Evolutionary conservation across 495 filamentous ascomycete species (phyloP).

Genomic region (Sabuloglossum arenarium): DNA sequence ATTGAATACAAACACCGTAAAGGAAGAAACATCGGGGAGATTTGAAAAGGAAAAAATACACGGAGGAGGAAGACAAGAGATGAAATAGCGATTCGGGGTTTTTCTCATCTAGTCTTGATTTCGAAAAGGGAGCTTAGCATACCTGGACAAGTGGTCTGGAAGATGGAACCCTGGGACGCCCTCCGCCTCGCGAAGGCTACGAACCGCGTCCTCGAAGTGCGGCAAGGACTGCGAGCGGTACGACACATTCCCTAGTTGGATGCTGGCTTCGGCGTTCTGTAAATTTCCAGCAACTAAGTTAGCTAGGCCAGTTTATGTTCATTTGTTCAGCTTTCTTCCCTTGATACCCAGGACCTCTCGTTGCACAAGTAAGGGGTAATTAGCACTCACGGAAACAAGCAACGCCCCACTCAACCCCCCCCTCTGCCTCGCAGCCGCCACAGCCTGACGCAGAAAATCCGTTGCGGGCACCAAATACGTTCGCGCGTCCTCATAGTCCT

Average conservation of each 20-base stretch:
- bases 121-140: not conserved
- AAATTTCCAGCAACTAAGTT: not conserved
- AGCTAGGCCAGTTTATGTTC: not conserved
- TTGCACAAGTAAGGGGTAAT: too few species aligned
- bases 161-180: not conserved
- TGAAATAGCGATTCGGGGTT: too few species aligned
- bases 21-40: too few species aligned
- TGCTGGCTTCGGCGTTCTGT: conserved; percentile 1
- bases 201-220: not conserved
- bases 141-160: not conserved
- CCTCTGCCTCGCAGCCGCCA: not conserved
- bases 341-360: too few species aligned
- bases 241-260: conserved; percentile 1
- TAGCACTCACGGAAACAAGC: not conserved
- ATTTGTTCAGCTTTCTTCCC: too few species aligned
- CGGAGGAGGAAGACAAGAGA: too few species aligned
- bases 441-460: not conserved
- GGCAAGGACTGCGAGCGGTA: not conserved
- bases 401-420: not conserved
- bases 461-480: not conserved
- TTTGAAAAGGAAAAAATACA: too few species aligned
- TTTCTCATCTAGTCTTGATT: too few species aligned
- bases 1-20: too few species aligned
- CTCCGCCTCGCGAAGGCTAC: not conserved
- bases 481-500: not conserved